Percentiles rank a stretch among this genome's conserved stretches.
These are phyloP conservation scores for Zygosaccharomyces bailii DNA, from an alignment of 805 yeast species.

Conservation along the genomic window DNA sequence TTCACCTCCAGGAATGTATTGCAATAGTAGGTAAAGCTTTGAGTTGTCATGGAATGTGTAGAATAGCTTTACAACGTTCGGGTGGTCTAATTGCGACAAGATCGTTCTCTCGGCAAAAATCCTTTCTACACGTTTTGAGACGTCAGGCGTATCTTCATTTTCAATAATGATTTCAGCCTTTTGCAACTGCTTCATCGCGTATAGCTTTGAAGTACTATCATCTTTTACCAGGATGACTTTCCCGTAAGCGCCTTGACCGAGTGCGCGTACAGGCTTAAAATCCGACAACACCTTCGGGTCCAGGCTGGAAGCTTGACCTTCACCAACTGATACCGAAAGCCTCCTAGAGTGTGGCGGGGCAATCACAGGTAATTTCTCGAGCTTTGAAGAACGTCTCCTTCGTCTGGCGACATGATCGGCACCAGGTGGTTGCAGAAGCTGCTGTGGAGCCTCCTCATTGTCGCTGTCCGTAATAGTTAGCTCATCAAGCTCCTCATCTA, in stretches of 20 bases:
- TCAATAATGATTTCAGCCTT: constrained; percentile 73
- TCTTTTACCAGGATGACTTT: constrained; percentile 78
- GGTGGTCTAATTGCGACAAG: constrained; percentile 66
- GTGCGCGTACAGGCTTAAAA: constrained; percentile 69
- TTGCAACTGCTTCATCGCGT: constrained; percentile 81
- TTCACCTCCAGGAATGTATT: constrained; percentile 89
- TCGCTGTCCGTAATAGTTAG: constrained; percentile 16
- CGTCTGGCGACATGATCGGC: constrained; percentile 10
- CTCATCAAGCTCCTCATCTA: constrained; percentile 18
- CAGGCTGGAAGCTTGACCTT: constrained; percentile 3
- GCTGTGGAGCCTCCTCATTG: constrained; percentile 2
- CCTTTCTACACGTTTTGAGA: constrained; percentile 57
- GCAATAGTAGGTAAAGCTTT: constrained; percentile 70
- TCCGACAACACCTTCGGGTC: constrained; percentile 39
- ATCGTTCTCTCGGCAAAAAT: constrained; percentile 79
- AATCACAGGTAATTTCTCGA: constrained; percentile 29
- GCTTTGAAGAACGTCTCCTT: constrained; percentile 33
- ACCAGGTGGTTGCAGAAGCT: constrained; percentile 3
- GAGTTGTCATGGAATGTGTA: constrained; percentile 81
- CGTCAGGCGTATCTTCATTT: constrained; percentile 27
- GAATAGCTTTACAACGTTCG: constrained; percentile 74
- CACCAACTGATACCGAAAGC: constrained; percentile 20
- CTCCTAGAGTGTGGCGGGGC: constrained; percentile 31
- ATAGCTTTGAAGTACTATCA: constrained; percentile 54
- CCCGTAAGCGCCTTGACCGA: constrained; percentile 88